phyloP scores from a whole-genome alignment of 2,329 filamentous ascomycete genomes.

The Dothideomycetes sp. region DNA sequence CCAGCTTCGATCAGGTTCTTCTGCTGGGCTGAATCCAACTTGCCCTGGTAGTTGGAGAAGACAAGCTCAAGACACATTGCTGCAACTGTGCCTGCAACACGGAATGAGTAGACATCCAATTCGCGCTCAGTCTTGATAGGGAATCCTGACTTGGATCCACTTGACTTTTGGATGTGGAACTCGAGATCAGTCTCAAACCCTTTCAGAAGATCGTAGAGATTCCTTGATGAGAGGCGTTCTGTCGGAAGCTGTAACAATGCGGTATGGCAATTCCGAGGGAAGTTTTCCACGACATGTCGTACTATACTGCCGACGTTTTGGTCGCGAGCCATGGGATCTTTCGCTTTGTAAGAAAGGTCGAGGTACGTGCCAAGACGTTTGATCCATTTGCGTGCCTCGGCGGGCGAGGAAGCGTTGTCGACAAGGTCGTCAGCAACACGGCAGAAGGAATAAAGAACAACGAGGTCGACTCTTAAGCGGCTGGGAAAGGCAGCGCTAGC shows the following conservation, averaged over 20 bases:
- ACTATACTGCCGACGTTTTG: conserved; percentile 21
- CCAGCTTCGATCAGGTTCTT: conserved; percentile 47
- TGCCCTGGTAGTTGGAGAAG: conserved; percentile 45
- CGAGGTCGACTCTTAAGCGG: conserved; percentile 57
- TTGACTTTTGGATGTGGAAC: conserved; percentile 34
- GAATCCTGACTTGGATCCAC: conserved; percentile 23
- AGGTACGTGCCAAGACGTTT: conserved; percentile 49
- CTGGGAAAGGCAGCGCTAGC: conserved; percentile 62
- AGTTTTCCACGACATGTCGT: conserved; percentile 38
- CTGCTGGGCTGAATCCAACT: conserved; percentile 23
- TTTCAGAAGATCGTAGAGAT: conserved; percentile 54
- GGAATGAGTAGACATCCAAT: conserved; percentile 54
- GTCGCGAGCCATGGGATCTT: conserved; percentile 20
- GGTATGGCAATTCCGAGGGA: conserved; percentile 44
- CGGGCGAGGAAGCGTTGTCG: conserved; percentile 48
- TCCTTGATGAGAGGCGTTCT: conserved; percentile 46
- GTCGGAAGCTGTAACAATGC: conserved; percentile 53
- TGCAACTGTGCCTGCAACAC: conserved; percentile 64
- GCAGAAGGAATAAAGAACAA: conserved; percentile 65
- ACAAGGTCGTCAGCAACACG: conserved; percentile 65
- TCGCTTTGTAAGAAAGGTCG: conserved; percentile 40
- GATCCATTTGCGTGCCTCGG: conserved; percentile 51
- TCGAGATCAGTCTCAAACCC: conserved; percentile 61
- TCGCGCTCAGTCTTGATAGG: conserved; percentile 53
- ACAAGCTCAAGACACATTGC: conserved; percentile 59